Conservation (phyloP, 176 grass and related monocot genomes). For the Aegilops umbellulata region DNA sequence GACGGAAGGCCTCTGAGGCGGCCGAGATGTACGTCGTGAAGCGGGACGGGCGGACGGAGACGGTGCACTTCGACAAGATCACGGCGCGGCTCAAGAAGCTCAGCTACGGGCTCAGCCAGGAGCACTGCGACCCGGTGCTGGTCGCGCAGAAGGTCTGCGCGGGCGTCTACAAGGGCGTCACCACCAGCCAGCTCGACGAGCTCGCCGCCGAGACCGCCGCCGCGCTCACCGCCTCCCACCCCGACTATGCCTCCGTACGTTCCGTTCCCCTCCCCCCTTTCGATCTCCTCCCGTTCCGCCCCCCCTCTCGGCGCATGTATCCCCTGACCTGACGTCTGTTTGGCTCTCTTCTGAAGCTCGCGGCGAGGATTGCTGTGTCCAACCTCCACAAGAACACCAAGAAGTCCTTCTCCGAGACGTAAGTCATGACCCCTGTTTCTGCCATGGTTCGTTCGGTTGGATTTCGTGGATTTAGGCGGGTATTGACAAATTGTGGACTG, state of each 20-base stretch:
- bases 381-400: constrained; percentile 98
- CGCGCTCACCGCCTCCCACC: constrained; percentile 80
- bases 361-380: constrained; percentile 89
- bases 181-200: constrained; percentile 94
- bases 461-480: not conserved
- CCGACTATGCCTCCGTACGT: constrained; percentile 79
- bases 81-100: constrained; percentile 96
- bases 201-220: constrained; percentile 93
- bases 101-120: constrained; percentile 96
- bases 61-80: constrained; percentile 98
- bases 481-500: not conserved
- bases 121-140: constrained; percentile 90
- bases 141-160: constrained; percentile 95
- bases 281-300: not conserved
- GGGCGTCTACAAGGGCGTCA: constrained; percentile 95
- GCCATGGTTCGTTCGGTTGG: not conserved
- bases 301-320: not conserved
- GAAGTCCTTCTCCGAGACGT: constrained; percentile 97
- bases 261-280: too few species aligned
- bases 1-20: constrained; percentile 29
- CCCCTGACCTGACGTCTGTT: not conserved
- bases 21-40: constrained; percentile 99
- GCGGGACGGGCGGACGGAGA: constrained; percentile 81
- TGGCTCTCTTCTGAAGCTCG: constrained; percentile 41
- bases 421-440: not conserved